These are phyloP conservation scores for Neofusicoccum parvum DNA, from an alignment of 2,329 filamentous ascomycete species.

Conservation along the genomic window DNA sequence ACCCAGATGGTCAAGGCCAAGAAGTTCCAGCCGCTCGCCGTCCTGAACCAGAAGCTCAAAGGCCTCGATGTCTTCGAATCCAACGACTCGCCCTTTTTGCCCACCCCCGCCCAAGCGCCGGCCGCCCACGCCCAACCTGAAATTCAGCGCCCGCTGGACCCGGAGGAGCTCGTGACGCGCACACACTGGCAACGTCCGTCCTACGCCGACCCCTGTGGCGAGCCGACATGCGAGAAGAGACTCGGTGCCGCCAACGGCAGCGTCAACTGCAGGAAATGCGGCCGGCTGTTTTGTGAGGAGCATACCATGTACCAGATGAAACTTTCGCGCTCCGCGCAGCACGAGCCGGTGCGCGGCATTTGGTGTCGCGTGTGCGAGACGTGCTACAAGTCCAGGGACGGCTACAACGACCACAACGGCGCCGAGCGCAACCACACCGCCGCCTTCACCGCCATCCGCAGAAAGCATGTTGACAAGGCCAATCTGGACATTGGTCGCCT, in stretches of 20 bases:
- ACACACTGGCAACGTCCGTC: constrained; percentile 84
- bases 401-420: constrained; percentile 86
- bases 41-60: constrained; percentile 91
- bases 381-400: constrained; percentile 95
- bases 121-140: constrained; percentile 38
- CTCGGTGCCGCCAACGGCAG: constrained; percentile 78
- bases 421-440: constrained; percentile 70
- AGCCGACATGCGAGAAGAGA: constrained; percentile 80
- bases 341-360: constrained; percentile 85
- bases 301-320: constrained; percentile 99
- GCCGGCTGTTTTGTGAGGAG: constrained; percentile 90
- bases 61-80: constrained; percentile 93
- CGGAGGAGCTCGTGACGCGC: constrained; percentile 86
- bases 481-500: constrained; percentile 85
- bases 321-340: constrained; percentile 81
- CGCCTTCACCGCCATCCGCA: constrained; percentile 70
- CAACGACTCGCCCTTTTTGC: constrained; percentile 66
- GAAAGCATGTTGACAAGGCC: constrained; percentile 78
- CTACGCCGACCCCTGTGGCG: constrained; percentile 77
- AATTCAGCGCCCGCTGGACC: constrained; percentile 57
- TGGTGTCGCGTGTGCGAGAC: constrained; percentile 98
- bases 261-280: constrained; percentile 92
- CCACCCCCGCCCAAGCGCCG: constrained; percentile 37
- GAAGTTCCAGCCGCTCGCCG: constrained; percentile 85
- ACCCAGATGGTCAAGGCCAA: constrained; percentile 92